These are phyloP conservation scores for Phellinidium pouzarii DNA, from an alignment of 1,284 basidiomycete genomes.

Conservation along the genomic window DNA sequence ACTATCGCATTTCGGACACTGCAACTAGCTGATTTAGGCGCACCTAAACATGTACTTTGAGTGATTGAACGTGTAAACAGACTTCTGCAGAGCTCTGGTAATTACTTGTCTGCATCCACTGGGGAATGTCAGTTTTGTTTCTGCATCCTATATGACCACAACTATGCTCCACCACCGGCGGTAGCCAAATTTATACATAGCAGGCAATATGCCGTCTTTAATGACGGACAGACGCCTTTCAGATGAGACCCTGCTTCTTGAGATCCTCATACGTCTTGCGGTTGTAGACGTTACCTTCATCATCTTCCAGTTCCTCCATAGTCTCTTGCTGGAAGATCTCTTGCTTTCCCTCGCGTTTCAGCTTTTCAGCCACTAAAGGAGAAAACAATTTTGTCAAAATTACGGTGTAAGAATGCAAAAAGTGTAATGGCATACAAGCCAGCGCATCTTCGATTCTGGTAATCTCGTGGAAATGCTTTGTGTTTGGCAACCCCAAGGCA, in stretches of 20 bases:
- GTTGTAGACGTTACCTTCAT: constrained; percentile 94
- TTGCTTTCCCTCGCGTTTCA: constrained; percentile 88
- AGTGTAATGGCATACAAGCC: constrained; percentile 53
- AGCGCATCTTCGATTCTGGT: constrained; percentile 96
- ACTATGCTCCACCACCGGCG: too few species aligned
- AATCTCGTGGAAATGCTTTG: constrained; percentile 98
- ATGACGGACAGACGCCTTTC: constrained; percentile 22
- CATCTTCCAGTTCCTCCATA: constrained; percentile 95
- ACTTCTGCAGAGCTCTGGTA: too few species aligned
- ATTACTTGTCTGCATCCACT: too few species aligned
- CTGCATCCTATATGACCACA: too few species aligned
- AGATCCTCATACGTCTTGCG: constrained; percentile 87
- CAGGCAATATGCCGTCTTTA: neutral
- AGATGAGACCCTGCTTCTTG: constrained; percentile 87
- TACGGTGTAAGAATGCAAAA: constrained; percentile 3
- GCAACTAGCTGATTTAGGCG: too few species aligned
- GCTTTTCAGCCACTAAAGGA: constrained; percentile 80
- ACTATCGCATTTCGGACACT: too few species aligned
- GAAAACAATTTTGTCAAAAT: constrained; percentile 6
- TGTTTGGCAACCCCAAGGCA: constrained; percentile 94
- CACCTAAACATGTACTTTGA: too few species aligned
- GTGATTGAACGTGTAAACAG: too few species aligned
- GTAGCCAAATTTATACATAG: neutral
- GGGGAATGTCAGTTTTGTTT: too few species aligned
- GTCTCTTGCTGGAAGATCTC: constrained; percentile 89